Evolutionary conservation across 495 filamentous ascomycete species (phyloP).

Genomic region (Aspergillus olivimuriae): DNA sequence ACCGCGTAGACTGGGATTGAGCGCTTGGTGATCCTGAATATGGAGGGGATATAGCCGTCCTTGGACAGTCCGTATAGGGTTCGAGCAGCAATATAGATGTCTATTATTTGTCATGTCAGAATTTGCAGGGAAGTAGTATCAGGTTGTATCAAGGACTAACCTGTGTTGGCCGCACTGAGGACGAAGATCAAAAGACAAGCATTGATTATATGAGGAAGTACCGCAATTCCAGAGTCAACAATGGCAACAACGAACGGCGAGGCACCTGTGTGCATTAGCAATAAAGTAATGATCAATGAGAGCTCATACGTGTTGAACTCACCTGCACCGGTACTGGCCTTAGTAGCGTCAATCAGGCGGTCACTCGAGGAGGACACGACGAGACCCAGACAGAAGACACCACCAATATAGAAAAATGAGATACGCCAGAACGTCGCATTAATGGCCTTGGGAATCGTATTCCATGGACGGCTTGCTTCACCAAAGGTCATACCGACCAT

Average conservation of each 20-base stretch:
- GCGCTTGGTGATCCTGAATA: not conserved
- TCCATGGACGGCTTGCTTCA: slow-evolving; percentile 1
- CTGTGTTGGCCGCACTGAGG: slow-evolving; percentile 3
- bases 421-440: slow-evolving; percentile 9
- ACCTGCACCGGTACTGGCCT: not conserved
- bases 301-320: too few species aligned
- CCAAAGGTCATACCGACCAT: slow-evolving; percentile 8
- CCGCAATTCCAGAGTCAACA: not conserved
- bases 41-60: not conserved
- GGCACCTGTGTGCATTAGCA: not conserved
- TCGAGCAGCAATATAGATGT: slow-evolving; percentile 7
- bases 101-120: not conserved
- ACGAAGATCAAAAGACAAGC: slow-evolving; percentile 4
- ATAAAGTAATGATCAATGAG: too few species aligned
- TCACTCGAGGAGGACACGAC: not conserved
- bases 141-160: not conserved
- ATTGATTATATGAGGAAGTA: slow-evolving; percentile 7
- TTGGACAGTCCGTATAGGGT: slow-evolving; percentile 2
- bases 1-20: not conserved
- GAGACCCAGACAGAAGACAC: slow-evolving; percentile 4
- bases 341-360: slow-evolving; percentile 2
- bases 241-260: slow-evolving; percentile 9
- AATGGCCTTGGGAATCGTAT: slow-evolving; percentile 6
- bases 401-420: slow-evolving; percentile 4
- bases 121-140: not conserved